A percentile compares a stretch with the other conserved stretches of the same genome.
Conservation (phyloP, 2,329 filamentous ascomycete species). For the Setomelanomma holmii region DNA sequence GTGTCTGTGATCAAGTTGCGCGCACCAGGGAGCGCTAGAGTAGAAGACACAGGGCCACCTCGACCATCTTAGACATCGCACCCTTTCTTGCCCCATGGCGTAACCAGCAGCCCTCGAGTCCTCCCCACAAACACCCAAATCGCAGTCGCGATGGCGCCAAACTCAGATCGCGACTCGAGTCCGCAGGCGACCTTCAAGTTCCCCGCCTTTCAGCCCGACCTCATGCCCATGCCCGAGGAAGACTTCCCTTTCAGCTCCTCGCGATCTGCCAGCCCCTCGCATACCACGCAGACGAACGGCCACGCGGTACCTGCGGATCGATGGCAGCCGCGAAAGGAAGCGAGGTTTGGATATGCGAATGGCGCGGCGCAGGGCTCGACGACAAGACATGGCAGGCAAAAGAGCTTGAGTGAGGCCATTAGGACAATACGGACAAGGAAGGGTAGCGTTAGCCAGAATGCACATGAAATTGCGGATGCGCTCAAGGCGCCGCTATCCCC, state of each 20-base stretch:
- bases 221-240: constrained; percentile 49
- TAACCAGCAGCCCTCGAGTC: constrained; percentile 29
- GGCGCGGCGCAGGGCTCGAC: constrained; percentile 38
- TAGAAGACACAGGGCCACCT: constrained; percentile 3
- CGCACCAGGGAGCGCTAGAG: not conserved
- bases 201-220: constrained; percentile 53
- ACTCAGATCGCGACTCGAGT: constrained; percentile 36
- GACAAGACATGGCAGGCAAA: constrained; percentile 71
- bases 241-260: constrained; percentile 42
- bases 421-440: constrained; percentile 80
- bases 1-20: not conserved
- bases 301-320: constrained; percentile 55
- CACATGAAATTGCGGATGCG: constrained; percentile 90
- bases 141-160: constrained; percentile 37
- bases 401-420: constrained; percentile 89
- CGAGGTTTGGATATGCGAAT: constrained; percentile 54
- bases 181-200: constrained; percentile 53
- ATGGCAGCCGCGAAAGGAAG: constrained; percentile 68
- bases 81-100: constrained; percentile 36
- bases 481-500: constrained; percentile 89
- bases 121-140: constrained; percentile 16
- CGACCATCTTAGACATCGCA: constrained; percentile 3
- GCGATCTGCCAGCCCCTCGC: constrained; percentile 41
- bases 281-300: constrained; percentile 27
- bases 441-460: constrained; percentile 89